Evolutionary conservation across 306 rosid genomes (phyloP).

Genomic region (Gleditsia sinensis): DNA sequence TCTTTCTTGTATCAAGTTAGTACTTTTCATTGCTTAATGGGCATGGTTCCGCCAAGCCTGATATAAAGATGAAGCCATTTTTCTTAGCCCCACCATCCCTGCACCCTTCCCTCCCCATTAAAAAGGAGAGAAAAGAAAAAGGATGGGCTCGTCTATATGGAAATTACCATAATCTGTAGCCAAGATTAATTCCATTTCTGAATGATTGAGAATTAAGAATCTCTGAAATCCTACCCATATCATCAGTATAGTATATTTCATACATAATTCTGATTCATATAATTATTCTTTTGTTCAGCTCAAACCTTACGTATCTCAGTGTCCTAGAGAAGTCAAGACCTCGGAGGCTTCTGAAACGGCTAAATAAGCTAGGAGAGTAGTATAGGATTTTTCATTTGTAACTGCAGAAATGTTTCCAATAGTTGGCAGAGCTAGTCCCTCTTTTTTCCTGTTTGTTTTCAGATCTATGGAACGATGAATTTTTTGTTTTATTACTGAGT

Average conservation of each 20-base stretch:
- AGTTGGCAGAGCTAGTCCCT: slow-evolving; percentile 7
- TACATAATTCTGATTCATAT: slow-evolving; percentile 18
- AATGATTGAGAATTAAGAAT: slow-evolving; percentile 17
- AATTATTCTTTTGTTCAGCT: slow-evolving; percentile 39
- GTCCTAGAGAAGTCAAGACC: slow-evolving; percentile 41
- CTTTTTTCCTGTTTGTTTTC: background rate
- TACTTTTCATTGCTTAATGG: background rate
- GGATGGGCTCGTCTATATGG: background rate
- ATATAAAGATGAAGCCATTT: slow-evolving; percentile 2
- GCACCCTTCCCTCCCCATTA: background rate
- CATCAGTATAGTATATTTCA: background rate
- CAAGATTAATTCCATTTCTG: background rate
- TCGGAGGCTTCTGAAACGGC: slow-evolving; percentile 39
- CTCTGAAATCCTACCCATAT: background rate
- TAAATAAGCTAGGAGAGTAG: slow-evolving; percentile 25
- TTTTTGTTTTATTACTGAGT: background rate
- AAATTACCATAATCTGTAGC: background rate
- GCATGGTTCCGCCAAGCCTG: background rate
- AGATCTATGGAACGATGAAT: background rate
- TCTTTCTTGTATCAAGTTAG: background rate
- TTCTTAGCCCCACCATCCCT: background rate
- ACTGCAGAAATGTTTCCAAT: slow-evolving; percentile 16
- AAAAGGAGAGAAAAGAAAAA: background rate
- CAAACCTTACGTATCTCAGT: slow-evolving; percentile 60
- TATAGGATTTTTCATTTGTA: background rate